These are phyloP conservation scores for Penicillium digitatum DNA, from an alignment of 2,329 filamentous ascomycete species.

Conservation along the genomic window DNA sequence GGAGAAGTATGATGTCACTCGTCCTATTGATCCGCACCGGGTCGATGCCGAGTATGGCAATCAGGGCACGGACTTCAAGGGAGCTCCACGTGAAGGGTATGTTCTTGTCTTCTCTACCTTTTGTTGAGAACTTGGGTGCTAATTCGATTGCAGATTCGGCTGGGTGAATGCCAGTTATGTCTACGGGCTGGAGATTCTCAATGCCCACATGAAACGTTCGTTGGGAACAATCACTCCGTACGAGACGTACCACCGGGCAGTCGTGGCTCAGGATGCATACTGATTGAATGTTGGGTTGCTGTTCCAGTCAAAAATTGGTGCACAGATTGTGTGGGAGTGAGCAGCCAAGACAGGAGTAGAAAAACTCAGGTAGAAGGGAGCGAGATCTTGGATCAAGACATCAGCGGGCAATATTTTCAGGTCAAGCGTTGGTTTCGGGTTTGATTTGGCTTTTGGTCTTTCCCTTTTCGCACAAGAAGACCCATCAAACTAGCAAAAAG, in stretches of 20 bases:
- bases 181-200: conserved; percentile 83
- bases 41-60: conserved; percentile 98
- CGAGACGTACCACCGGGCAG: conserved; percentile 71
- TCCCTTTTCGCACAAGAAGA: neutral
- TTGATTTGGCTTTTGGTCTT: neutral
- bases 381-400: neutral
- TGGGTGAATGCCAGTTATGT: conserved; percentile 99
- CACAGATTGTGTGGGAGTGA: neutral
- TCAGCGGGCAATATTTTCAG: neutral
- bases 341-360: neutral
- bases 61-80: conserved; percentile 91
- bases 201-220: conserved; percentile 82
- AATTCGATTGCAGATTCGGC: conserved; percentile 64
- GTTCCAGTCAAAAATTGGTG: neutral
- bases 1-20: conserved; percentile 97
- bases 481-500: neutral
- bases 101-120: conserved; percentile 37
- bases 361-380: neutral
- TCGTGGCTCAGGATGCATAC: conserved; percentile 36
- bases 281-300: conserved; percentile 3
- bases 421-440: neutral
- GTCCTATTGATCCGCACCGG: conserved; percentile 81
- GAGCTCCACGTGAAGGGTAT: conserved; percentile 92
- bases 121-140: conserved; percentile 4
- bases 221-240: conserved; percentile 84